Conservation (phyloP, 2,329 filamentous ascomycete species). For the Ophiostoma piceae region DNA sequence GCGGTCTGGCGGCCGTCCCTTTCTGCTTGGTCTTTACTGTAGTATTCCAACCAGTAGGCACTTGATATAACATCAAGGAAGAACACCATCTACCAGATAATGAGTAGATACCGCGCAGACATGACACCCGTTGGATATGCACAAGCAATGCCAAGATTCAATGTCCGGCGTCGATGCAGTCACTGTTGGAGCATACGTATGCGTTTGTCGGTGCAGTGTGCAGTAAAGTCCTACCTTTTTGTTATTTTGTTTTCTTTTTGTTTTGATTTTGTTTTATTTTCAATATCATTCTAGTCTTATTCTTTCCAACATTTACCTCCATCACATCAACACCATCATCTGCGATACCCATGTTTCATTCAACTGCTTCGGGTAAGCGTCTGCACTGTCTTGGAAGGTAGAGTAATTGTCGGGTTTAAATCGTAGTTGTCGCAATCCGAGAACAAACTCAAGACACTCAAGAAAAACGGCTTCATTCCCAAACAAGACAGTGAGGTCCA, state of each 20-base stretch:
- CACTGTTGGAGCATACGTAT: background rate
- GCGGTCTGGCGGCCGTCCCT: background rate
- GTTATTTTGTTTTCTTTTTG: background rate
- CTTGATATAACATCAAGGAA: background rate
- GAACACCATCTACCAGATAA: background rate
- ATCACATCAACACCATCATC: background rate
- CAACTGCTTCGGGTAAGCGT: background rate
- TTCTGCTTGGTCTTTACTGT: background rate
- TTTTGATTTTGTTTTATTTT: background rate
- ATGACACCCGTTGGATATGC: background rate
- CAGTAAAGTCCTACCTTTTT: background rate
- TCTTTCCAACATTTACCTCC: background rate
- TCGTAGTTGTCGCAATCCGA: no score
- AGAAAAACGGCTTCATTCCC: background rate
- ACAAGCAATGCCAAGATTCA: background rate
- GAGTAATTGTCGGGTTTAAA: background rate
- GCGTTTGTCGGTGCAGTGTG: background rate
- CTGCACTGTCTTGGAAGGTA: background rate
- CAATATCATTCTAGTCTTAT: background rate
- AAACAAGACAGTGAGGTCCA: background rate
- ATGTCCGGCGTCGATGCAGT: constrained; percentile 6
- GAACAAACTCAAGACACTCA: no score
- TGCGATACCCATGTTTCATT: background rate
- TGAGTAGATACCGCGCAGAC: background rate
- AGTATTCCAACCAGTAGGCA: background rate